Conservation (phyloP, 805 yeast genomes). For the Ogataea kodamae region DNA sequence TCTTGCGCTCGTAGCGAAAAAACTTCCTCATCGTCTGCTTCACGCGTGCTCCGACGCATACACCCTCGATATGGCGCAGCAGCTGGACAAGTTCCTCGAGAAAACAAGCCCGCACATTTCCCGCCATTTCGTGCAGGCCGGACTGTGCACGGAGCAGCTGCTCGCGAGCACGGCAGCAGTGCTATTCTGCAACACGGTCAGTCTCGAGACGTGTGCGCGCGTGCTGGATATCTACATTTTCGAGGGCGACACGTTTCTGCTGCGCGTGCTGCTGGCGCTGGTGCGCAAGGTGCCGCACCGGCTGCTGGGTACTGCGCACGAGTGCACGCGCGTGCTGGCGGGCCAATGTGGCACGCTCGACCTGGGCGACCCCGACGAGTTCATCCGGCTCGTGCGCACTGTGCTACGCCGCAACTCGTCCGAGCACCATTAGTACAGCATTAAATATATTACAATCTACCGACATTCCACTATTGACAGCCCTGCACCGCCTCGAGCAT, state of each 20-base stretch:
- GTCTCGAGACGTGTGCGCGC: constrained; percentile 45
- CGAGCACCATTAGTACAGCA: constrained; percentile 3
- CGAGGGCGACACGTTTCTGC: constrained; percentile 56
- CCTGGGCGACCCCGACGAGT: constrained; percentile 49
- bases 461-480: too few species aligned
- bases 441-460: constrained; percentile 9
- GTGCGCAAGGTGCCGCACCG: constrained; percentile 46
- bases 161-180: constrained; percentile 42
- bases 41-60: constrained; percentile 17
- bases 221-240: constrained; percentile 57
- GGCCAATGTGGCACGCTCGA: constrained; percentile 35
- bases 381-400: constrained; percentile 40
- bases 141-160: constrained; percentile 40
- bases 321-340: constrained; percentile 41
- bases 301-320: constrained; percentile 48
- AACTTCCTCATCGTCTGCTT: constrained; percentile 25
- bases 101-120: constrained; percentile 43
- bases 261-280: constrained; percentile 52
- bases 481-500: constrained; percentile 35
- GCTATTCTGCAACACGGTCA: constrained; percentile 43
- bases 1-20: constrained; percentile 25
- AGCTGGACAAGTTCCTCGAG: constrained; percentile 47
- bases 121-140: constrained; percentile 45
- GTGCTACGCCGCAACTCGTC: constrained; percentile 30
- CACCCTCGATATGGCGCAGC: constrained; percentile 38